phyloP scores from a whole-genome alignment of 768 basidiomycete species.

The Cyclocybe cylindracea region DNA sequence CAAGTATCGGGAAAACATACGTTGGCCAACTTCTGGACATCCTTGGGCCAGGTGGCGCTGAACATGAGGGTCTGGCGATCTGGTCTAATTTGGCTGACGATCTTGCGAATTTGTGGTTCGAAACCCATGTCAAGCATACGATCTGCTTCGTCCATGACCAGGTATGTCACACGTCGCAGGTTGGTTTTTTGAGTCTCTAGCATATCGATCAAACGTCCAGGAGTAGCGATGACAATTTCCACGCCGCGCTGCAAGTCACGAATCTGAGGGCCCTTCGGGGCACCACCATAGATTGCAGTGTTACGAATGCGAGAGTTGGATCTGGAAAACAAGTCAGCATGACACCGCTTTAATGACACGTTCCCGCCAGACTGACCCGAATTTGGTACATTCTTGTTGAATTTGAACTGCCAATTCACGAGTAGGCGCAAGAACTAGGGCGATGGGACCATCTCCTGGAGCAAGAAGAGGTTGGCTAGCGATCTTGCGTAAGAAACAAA shows the following conservation, averaged over 20 bases:
- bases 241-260: constrained; percentile 96
- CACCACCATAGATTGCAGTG: constrained; percentile 98
- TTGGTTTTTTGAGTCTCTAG: constrained; percentile 96
- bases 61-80: constrained; percentile 99
- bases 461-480: constrained; percentile 86
- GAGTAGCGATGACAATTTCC: constrained; percentile 99
- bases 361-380: constrained; percentile 59
- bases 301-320: constrained; percentile 95
- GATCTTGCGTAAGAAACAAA: constrained; percentile 2
- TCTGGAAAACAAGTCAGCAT: constrained; percentile 32
- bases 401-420: constrained; percentile 99
- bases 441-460: constrained; percentile 97
- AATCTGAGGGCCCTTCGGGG: constrained; percentile 97
- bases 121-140: constrained; percentile 99
- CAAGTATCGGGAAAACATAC: constrained; percentile 37
- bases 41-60: constrained; percentile 99
- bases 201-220: constrained; percentile 99
- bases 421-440: constrained; percentile 94
- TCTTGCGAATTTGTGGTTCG: constrained; percentile 99
- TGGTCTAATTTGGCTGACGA: constrained; percentile 94
- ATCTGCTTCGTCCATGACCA: constrained; percentile 99
- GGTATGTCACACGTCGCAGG: constrained; percentile 92
- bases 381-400: constrained; percentile 98
- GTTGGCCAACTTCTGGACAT: constrained; percentile 95
- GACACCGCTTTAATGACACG: neutral